phyloP scores from a whole-genome alignment of 495 filamentous ascomycete species.

The Penicillium roqueforti region DNA sequence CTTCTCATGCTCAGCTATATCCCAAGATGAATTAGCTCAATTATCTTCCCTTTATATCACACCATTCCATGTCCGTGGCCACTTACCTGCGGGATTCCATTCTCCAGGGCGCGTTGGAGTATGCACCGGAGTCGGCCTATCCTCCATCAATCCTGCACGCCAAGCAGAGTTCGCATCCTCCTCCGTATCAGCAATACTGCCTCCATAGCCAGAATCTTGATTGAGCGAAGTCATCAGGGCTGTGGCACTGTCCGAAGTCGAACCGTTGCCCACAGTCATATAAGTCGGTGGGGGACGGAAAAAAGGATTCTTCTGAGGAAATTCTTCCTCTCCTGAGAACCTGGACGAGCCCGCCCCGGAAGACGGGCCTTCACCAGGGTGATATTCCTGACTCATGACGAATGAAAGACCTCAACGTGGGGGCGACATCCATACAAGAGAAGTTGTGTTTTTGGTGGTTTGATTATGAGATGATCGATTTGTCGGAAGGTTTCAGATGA shows the following conservation, averaged over 20 bases:
- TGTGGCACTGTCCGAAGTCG: slow-evolving; percentile 68
- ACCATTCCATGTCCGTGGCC: background rate
- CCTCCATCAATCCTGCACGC: slow-evolving; percentile 61
- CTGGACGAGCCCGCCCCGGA: slow-evolving; percentile 38
- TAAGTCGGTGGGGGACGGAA: slow-evolving; percentile 55
- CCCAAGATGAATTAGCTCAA: background rate
- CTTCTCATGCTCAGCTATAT: slow-evolving; percentile 53
- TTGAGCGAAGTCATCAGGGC: slow-evolving; percentile 68
- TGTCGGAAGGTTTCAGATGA: slow-evolving; percentile 17
- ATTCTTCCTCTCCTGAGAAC: slow-evolving; percentile 27
- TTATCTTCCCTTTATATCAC: background rate
- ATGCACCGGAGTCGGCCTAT: slow-evolving; percentile 59
- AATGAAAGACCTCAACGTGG: slow-evolving; percentile 6
- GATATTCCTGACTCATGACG: slow-evolving; percentile 74
- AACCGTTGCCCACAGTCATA: slow-evolving; percentile 83
- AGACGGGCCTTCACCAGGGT: slow-evolving; percentile 42
- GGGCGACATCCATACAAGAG: slow-evolving; percentile 17
- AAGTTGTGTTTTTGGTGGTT: slow-evolving; percentile 13
- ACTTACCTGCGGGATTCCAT: slow-evolving; percentile 43
- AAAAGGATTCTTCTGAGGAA: slow-evolving; percentile 28
- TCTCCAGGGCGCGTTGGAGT: slow-evolving; percentile 50
- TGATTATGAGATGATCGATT: slow-evolving; percentile 18
- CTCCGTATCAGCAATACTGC: slow-evolving; percentile 56
- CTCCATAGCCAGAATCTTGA: slow-evolving; percentile 87
- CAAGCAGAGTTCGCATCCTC: slow-evolving; percentile 44